Evolutionary conservation across 495 filamentous ascomycete species (phyloP), one percentile per base, ranked within the genome.

Genomic region (Usnea hakonensis): DNA sequence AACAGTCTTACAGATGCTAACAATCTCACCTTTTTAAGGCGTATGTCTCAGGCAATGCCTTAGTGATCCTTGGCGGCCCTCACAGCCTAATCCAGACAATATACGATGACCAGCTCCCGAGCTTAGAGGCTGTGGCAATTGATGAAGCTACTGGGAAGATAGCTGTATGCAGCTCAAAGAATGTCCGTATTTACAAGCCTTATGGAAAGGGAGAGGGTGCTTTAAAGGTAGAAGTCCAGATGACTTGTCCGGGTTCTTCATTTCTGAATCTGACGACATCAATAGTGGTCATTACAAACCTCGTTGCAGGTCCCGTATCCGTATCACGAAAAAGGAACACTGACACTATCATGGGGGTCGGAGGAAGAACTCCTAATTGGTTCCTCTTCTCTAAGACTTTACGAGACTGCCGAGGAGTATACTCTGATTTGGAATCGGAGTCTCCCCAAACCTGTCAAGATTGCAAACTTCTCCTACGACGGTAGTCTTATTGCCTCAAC

Each of bases 21-120:
- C 46, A 61, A 57, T 55, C 58, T 53, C 44, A 62, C 17, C n/a
- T 57, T 44, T 64, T 57, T 53, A 68, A 95, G 90, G 84, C 83
- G 63, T 98, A 97, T 74, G 88, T 97, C 62, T 91, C 89, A 62
- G 92, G 94, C 64, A 88, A 87, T 73, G 88, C 90, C 62, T 81
- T 97, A 63, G 82, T 91, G 54, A 86, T 97, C 69, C 86, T 97
- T 69, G 80, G 81, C 74, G 84, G 83, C 57, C 83, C 90, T 63
- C 79, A 89, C 69, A 79, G 83, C 59, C 81, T 95, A 67, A 77
- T 96, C 37, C 93, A 97, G 75, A 97, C 93, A 0, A 89, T 91
- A 62, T 96, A 96, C 76, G 83, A 91, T 70, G 87, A 94, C 65
- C 86, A 91, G 71, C 80, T 84, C 41, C 77, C 82, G 9, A 76